Evolutionary conservation across 2,329 filamentous ascomycete species (phyloP).

Genomic region (Aspergillus eucalypticola): DNA sequence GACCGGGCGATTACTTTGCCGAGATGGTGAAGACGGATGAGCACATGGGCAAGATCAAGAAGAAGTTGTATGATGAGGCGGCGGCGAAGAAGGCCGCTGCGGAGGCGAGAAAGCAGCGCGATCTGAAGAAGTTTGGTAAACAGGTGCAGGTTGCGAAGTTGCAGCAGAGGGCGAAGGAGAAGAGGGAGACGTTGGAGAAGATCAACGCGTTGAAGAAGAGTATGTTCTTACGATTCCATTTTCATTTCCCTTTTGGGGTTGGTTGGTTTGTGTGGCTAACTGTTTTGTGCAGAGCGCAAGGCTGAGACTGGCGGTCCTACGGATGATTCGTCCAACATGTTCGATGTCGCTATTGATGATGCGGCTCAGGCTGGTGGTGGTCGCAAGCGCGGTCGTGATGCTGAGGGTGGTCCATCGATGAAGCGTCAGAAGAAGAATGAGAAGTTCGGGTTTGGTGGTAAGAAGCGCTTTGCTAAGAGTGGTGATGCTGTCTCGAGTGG

Average conservation of each 20-base stretch:
- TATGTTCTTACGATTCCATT: conserved; percentile 52
- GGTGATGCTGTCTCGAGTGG: conserved; percentile 80
- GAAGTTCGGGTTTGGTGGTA: conserved; percentile 94
- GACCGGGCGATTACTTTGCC: conserved; percentile 93
- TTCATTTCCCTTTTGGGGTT: not conserved
- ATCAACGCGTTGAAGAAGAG: conserved; percentile 94
- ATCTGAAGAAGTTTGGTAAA: conserved; percentile 99
- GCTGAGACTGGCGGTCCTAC: conserved; percentile 60
- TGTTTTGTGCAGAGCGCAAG: conserved; percentile 69
- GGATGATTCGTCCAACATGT: conserved; percentile 76
- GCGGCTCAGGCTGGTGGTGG: conserved; percentile 58
- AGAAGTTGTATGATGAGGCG: conserved; percentile 88
- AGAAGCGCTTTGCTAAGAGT: conserved; percentile 89
- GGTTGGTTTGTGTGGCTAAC: not conserved
- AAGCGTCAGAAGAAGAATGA: conserved; percentile 94
- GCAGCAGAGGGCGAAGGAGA: conserved; percentile 89
- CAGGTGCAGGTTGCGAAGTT: conserved; percentile 95
- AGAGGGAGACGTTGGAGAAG: conserved; percentile 91
- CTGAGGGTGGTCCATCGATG: conserved; percentile 42
- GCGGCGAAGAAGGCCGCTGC: conserved; percentile 87
- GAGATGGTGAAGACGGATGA: conserved; percentile 99
- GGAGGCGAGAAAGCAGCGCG: conserved; percentile 86
- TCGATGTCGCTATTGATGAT: conserved; percentile 83
- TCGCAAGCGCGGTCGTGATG: conserved; percentile 45
- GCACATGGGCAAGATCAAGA: conserved; percentile 96